Percentiles rank a stretch among this genome's conserved stretches.
Conservation (phyloP, 2,329 filamentous ascomycete genomes). For the Sphaceloma murrayae region DNA sequence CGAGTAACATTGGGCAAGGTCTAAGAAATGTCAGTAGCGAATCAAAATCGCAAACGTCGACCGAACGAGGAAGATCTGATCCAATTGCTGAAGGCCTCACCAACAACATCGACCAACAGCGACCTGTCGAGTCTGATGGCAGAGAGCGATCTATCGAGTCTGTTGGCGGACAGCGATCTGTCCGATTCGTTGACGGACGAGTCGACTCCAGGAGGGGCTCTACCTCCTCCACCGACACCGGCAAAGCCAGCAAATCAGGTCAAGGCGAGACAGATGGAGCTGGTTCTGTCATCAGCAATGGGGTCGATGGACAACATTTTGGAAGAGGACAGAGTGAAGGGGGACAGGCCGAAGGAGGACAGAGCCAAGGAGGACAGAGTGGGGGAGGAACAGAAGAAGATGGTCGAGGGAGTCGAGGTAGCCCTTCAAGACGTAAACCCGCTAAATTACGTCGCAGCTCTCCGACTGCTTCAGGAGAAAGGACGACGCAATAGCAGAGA, state of each 20-base stretch:
- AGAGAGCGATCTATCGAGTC: conserved; percentile 11
- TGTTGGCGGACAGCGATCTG: conserved; percentile 13
- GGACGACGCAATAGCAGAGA: conserved; percentile 13
- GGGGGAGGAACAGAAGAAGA: conserved; percentile 14
- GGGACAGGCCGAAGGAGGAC: conserved; percentile 14
- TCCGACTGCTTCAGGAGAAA: conserved; percentile 18
- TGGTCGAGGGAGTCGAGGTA: conserved; percentile 15
- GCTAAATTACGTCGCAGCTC: conserved; percentile 21
- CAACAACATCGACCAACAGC: conserved; percentile 16
- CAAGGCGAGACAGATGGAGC: conserved; percentile 13
- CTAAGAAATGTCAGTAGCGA: conserved; percentile 17
- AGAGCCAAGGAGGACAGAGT: conserved; percentile 7
- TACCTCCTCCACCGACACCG: conserved; percentile 14
- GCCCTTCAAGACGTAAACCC: conserved; percentile 16
- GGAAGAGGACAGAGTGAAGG: conserved; percentile 8
- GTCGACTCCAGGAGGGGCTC: conserved; percentile 13
- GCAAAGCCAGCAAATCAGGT: conserved; percentile 14
- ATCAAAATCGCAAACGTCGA: conserved; percentile 11
- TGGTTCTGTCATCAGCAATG: conserved; percentile 15
- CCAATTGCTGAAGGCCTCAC: conserved; percentile 13
- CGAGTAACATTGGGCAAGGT: conserved; percentile 19
- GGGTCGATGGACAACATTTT: conserved; percentile 16
- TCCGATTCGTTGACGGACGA: conserved; percentile 13
- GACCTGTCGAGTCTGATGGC: conserved; percentile 9
- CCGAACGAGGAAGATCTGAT: conserved; percentile 12